Conservation (phyloP, 2,329 filamentous ascomycete species). For the Claviceps quebecensis region DNA sequence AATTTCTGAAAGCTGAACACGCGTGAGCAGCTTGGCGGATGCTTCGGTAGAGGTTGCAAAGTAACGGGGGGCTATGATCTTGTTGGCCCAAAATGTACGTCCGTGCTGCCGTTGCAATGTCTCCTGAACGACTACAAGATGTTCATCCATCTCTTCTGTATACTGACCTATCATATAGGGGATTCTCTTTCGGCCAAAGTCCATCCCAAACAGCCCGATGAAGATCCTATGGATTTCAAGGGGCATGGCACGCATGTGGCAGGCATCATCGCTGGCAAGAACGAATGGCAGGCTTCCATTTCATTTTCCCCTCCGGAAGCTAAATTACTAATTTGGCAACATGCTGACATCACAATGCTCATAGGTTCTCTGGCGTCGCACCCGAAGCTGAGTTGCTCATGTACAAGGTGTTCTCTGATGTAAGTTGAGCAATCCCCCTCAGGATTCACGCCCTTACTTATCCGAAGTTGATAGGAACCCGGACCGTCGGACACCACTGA, state of each 20-base stretch:
- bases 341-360: neutral
- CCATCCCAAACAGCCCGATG: conserved; percentile 19
- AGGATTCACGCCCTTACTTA: neutral
- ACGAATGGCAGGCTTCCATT: conserved; percentile 14
- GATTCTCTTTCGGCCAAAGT: conserved; percentile 1
- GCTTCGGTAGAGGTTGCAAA: conserved; percentile 25
- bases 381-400: conserved; percentile 29
- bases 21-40: conserved; percentile 21
- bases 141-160: neutral
- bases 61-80: conserved; percentile 24
- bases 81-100: conserved; percentile 20
- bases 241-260: conserved; percentile 21
- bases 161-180: conserved; percentile 1
- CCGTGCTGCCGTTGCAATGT: neutral
- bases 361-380: conserved; percentile 29
- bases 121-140: neutral
- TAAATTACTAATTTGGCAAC: neutral
- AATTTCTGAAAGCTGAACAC: neutral
- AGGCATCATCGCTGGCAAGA: conserved; percentile 33
- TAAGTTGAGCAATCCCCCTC: conserved; percentile 3
- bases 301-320: neutral
- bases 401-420: conserved; percentile 29
- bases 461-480: neutral
- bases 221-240: conserved; percentile 11
- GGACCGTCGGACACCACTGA: conserved; percentile 14